A percentile compares a stretch with the other conserved stretches of the same genome.
Conservation (phyloP, 768 basidiomycete genomes). For the Coprinopsis strossmayeri region DNA sequence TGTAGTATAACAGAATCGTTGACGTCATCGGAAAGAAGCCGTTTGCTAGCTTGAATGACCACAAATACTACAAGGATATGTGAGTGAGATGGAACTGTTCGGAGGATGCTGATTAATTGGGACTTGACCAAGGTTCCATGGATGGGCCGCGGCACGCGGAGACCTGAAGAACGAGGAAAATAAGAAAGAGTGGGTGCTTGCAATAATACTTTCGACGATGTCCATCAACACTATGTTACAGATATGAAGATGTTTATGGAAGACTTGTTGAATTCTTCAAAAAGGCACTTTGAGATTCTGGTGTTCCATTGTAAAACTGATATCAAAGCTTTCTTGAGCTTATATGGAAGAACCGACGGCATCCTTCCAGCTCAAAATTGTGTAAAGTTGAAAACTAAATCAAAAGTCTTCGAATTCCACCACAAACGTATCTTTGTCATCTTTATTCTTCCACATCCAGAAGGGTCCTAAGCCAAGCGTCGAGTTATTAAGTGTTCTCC, state of each 20-base stretch:
- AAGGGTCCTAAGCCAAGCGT: conserved; percentile 45
- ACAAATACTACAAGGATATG: conserved; percentile 45
- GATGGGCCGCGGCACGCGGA: conserved; percentile 59
- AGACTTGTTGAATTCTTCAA: conserved; percentile 42
- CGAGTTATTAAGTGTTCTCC: not conserved
- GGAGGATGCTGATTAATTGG: not conserved
- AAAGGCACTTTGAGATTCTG: conserved; percentile 25
- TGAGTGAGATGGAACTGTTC: conserved; percentile 14
- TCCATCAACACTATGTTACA: conserved; percentile 10
- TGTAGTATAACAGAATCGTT: conserved; percentile 44
- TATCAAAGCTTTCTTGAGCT: too few species aligned
- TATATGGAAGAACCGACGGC: too few species aligned
- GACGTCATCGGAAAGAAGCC: conserved; percentile 42
- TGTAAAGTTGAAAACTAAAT: not conserved
- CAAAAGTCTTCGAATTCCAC: conserved; percentile 24
- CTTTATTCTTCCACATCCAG: conserved; percentile 62
- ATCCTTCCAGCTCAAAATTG: too few species aligned
- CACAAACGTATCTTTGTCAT: conserved; percentile 23
- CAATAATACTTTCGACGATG: not conserved
- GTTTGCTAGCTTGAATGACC: conserved; percentile 41
- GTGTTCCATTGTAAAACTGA: too few species aligned
- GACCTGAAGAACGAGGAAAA: conserved; percentile 51
- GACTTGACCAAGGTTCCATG: conserved; percentile 42
- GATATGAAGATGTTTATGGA: conserved; percentile 52
- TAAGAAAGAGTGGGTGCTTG: conserved; percentile 39